Base-by-base conservation (phyloP, 2,329 filamentous ascomycete genomes). In the Microcera coccophila region DNA sequence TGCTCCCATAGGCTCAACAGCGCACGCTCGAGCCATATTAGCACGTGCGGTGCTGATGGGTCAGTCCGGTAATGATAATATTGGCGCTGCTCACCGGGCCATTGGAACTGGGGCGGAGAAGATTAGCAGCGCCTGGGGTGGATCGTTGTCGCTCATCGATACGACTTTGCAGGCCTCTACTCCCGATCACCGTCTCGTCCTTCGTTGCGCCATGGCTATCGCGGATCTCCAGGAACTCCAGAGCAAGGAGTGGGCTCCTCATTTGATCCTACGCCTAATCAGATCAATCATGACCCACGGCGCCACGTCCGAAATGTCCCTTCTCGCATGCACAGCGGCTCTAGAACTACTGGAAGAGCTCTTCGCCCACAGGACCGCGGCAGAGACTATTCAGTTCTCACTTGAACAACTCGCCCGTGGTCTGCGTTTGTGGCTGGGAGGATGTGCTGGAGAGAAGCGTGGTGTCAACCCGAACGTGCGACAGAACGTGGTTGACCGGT, bases 1-100 rank as follows among this genome's bases (percentile, higher is more conserved):
- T 7, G 87, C 90, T 1, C 91, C 91, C 1, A 81, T 85, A 28
- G 86, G 85, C 11, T 95, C 89, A 1, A 79, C 81, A 17, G 84
- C 87, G 14, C 79, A 81, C 47, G 68, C 76, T 14, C 78, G 79
- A 24, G 79, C 78, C 17, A 67, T 82, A 2, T 71, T 83, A 22
- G 75, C 80, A 3, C 76, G 76, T 17, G 79, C 81, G 4, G 68
- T 82, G 15, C 63, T 84, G 14, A 62, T 74, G 19, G 67, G 76
- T 19, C 70, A 77, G 52, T 73, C 72, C 42, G 76, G 78, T 32
- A 76, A 73, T 31, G 64, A 68, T 29, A 76, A 76, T 53, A 82
- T 84, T 38, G 75, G 75, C 28, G 66, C 72, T 4, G 78, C 79
- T 9, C 61, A 81, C 20, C 67, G 76, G 53, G 74, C 74, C 5